phyloP scores from a whole-genome alignment of 345 rosid genomes.

The Eucalyptus polyanthemos region DNA sequence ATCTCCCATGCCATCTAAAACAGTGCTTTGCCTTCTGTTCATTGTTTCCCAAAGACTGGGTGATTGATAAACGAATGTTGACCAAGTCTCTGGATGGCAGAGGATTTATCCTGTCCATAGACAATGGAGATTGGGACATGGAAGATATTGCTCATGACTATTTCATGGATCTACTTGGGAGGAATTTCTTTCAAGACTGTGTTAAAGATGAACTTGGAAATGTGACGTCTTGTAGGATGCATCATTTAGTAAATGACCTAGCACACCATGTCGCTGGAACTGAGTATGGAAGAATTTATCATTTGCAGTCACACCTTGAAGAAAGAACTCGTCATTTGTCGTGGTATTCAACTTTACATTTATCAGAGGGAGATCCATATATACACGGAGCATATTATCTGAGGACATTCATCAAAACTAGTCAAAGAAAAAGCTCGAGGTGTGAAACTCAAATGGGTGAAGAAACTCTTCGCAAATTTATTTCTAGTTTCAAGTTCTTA shows the following conservation, averaged over 20 bases:
- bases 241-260: fast-evolving
- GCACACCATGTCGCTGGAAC: fast-evolving
- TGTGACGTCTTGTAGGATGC: not conserved
- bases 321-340: fast-evolving
- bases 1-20: not conserved
- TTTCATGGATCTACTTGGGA: not conserved
- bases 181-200: not conserved
- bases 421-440: not conserved
- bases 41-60: not conserved
- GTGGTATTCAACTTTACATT: too few relatives aligned
- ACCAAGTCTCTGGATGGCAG: not conserved
- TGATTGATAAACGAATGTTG: not conserved
- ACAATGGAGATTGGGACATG: fast-evolving
- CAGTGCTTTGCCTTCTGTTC: constrained; percentile 14
- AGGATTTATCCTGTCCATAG: not conserved
- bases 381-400: fast-evolving
- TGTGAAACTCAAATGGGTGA: not conserved
- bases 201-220: not conserved
- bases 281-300: too few relatives aligned
- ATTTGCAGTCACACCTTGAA: fast-evolving
- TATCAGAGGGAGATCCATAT: fast-evolving
- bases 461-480: fast-evolving
- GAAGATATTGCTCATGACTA: not conserved
- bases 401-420: not conserved
- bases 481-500: not conserved